These are phyloP conservation scores for Aureobasidium uvarum DNA, from an alignment of 2,329 filamentous ascomycete species.

Conservation along the genomic window DNA sequence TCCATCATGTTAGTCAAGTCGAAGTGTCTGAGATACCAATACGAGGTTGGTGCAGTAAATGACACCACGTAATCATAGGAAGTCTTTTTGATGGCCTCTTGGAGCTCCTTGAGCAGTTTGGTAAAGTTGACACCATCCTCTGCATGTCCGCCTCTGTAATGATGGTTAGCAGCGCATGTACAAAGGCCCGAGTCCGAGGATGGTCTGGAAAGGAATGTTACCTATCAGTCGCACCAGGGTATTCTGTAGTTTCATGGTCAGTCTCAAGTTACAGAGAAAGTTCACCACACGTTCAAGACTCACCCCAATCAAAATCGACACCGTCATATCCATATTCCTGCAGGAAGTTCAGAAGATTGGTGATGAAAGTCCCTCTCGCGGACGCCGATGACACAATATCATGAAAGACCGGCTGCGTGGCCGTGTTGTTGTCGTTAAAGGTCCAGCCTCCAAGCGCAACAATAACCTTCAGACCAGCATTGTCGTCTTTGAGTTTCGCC, in stretches of 20 bases:
- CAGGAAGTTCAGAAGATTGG: conserved; percentile 25
- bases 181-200: too few species aligned
- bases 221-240: too few species aligned
- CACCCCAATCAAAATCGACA: conserved; percentile 31
- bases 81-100: background rate
- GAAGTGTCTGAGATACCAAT: conserved; percentile 38
- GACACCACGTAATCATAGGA: conserved; percentile 32
- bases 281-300: too few species aligned
- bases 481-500: background rate
- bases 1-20: too few species aligned
- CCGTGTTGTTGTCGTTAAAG: background rate
- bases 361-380: background rate
- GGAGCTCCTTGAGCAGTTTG: too few species aligned
- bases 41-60: conserved; percentile 34
- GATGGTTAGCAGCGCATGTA: too few species aligned
- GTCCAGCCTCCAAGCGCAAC: background rate
- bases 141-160: too few species aligned
- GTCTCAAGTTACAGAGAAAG: too few species aligned
- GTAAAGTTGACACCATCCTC: conserved; percentile 44
- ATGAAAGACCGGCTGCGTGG: background rate
- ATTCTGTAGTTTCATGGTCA: too few species aligned
- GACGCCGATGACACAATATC: too few species aligned
- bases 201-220: too few species aligned
- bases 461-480: background rate
- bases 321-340: conserved; percentile 30